Base-by-base conservation (phyloP, 1,139 yeast genomes). In the Diutina neorugosa region DNA sequence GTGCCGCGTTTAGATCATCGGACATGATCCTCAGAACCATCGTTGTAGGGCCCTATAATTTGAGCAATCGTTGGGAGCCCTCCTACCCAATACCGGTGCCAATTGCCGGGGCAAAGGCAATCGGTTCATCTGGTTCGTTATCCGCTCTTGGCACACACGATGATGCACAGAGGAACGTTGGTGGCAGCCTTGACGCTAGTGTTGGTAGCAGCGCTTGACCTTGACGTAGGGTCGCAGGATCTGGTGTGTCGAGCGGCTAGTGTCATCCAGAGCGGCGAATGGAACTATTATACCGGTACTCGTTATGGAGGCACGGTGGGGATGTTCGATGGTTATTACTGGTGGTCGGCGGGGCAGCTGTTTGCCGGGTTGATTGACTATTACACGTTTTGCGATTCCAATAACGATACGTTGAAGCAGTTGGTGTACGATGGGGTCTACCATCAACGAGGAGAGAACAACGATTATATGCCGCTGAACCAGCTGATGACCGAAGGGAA, bases 321-420 rank as follows among this genome's bases (percentile, higher is more conserved):
- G 42, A 78, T 81, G 84, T 88, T 89, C 65, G 70, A 75, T 16
- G 64, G 73, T 57, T 95, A 95, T 1, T 86, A 86, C 70, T 87
- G 85, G 72, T 89, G 96, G 96, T 87, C 85, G 69, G 93, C 94
- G 49, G 96, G 96, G 58, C 96, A 89, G 55, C 89, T 87, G 0
- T 84, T 88, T 81, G 93, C 91, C 14, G 78, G 88, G 9, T 62
- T 88, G 69, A 69, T 88, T 53, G 91, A 85, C 64, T 84, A 82
- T 63, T 74, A 71, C 69, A 73, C 83, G 61, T 77, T 70, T 59
- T 77, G 78, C 63, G 81, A 89, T 65, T 69, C 77, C 40, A 82
- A 87, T 66, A 76, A 76, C 61, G 78, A 88, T 1, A 69, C 81
- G 0, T 74, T 76, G 57, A 66, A 71, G 55, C 27, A 31, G 4